Percentiles rank a stretch among this genome's conserved stretches.
Evolutionary conservation across 1,139 yeast genomes (phyloP).

Genomic region (Yamadazyma pseudoaaseri): DNA sequence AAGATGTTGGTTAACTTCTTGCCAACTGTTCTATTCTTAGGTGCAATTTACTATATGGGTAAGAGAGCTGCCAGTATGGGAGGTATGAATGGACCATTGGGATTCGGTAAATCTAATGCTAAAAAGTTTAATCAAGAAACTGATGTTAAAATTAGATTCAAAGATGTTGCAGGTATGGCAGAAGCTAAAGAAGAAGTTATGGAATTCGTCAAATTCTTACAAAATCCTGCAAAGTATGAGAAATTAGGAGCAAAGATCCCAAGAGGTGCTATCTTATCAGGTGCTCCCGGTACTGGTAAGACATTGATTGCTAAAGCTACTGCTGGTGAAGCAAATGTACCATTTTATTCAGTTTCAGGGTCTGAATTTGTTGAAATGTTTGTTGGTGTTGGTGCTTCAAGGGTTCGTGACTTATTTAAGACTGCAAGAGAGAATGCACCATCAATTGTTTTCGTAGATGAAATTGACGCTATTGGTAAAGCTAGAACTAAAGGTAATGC

Average conservation of each 20-base stretch:
- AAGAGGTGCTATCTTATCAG: conserved; percentile 94
- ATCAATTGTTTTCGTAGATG: conserved; percentile 90
- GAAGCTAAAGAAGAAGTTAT: conserved; percentile 98
- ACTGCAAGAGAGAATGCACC: conserved; percentile 95
- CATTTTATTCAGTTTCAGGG: conserved; percentile 91
- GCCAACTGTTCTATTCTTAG: conserved; percentile 82
- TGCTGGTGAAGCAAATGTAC: conserved; percentile 98
- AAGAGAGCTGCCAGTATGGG: conserved; percentile 53
- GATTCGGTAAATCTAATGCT: conserved; percentile 86
- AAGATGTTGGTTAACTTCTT: conserved; percentile 66
- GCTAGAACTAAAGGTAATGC: conserved; percentile 83
- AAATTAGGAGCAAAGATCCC: conserved; percentile 95
- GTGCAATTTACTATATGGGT: conserved; percentile 79
- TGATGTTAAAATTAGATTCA: conserved; percentile 81
- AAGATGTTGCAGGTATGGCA: conserved; percentile 95
- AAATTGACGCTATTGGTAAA: conserved; percentile 97
- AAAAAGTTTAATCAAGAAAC: conserved; percentile 90
- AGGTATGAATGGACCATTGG: conserved; percentile 63
- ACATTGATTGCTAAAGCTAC: conserved; percentile 97
- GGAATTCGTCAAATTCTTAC: conserved; percentile 93
- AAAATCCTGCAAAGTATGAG: conserved; percentile 86
- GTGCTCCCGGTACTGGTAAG: conserved; percentile 99
- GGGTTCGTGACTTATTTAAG: conserved; percentile 91
- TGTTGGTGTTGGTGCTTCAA: conserved; percentile 97
- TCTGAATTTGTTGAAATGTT: conserved; percentile 99